Evolutionary conservation across 2,329 filamentous ascomycete genomes (phyloP), one percentile per base, ranked within the genome.

Genomic region (Pseudocercospora crystallina): DNA sequence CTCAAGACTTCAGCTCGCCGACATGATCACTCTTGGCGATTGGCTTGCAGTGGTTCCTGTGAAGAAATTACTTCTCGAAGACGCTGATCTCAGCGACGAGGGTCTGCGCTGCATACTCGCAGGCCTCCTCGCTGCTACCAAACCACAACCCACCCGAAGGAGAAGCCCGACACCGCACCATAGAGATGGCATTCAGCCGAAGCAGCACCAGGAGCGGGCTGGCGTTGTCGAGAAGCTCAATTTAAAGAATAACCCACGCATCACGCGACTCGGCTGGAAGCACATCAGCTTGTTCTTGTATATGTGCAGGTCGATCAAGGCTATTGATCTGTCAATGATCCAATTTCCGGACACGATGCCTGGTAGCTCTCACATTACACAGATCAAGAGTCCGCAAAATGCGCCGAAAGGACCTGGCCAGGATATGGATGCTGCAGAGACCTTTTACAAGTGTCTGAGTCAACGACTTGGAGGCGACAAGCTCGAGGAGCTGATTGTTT

Each of bases 41-140:
- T 99, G 92, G 77, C 78, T 99, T 35, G 92, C 94, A 5, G 84
- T 99, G 5, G 92, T 97, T 0, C 92, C 94, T 0, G 85, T 97
- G 2, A 86, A 88, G 60, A 90, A 95, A 63, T 73, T 99, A 0
- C 78, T 95, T 5, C 73, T 97, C 47, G 91, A 96, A 63, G 89
- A 95, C 65, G 92, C 90, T 53, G 88, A 90, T 5, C 73, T 99
- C 33, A 89, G 81, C 1, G 91, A 97, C 62, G 90, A 95, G 67
- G 90, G 90, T 3, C 76, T 96, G 5, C 82, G 94, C 13, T 86
- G 95, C 13, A 83, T 97, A 36, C 79, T 99, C 8, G 89, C 91
- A 1, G 92, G 90, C 3, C 76, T 99, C 1, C 75, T 96, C 5
- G 87, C 91, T 2, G 87, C 89, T 2, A 94, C 86, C 63, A 83